These are phyloP conservation scores for Morella rubra DNA, from an alignment of 306 rosid genomes.

Conservation along the genomic window DNA sequence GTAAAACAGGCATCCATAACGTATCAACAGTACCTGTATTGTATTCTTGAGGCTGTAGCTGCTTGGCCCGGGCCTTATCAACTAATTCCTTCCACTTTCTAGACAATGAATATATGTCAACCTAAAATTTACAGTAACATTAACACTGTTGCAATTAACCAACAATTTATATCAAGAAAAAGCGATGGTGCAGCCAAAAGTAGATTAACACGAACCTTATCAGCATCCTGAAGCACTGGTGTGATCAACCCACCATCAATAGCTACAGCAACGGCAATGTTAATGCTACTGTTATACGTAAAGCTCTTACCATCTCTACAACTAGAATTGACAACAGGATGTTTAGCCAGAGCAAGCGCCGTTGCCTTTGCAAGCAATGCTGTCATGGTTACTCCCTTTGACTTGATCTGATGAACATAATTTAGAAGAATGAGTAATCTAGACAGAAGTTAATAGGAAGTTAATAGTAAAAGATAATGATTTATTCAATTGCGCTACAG, in stretches of 20 bases:
- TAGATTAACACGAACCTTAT: conserved; percentile 57
- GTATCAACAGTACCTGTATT: conserved; percentile 52
- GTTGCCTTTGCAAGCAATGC: conserved; percentile 99
- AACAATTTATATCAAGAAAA: conserved; percentile 9
- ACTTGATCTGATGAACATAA: conserved; percentile 58
- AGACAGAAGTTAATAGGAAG: conserved; percentile 2
- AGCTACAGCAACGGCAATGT: conserved; percentile 94
- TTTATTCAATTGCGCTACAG: background rate
- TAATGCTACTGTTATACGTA: conserved; percentile 77
- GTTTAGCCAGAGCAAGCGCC: conserved; percentile 82
- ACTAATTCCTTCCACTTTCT: conserved; percentile 98
- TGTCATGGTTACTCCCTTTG: conserved; percentile 98
- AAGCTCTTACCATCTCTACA: conserved; percentile 98
- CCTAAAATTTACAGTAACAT: conserved; percentile 41
- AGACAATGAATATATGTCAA: conserved; percentile 84
- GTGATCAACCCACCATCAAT: conserved; percentile 89
- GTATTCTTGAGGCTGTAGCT: conserved; percentile 90
- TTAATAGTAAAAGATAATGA: background rate
- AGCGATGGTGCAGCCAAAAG: conserved; percentile 13
- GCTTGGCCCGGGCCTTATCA: conserved; percentile 95
- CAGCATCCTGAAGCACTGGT: conserved; percentile 93
- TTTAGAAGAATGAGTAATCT: conserved; percentile 2
- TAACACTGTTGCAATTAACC: conserved; percentile 14
- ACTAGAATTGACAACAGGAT: conserved; percentile 87
- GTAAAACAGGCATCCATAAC: background rate